phyloP scores from a whole-genome alignment of 257 asterid genomes.

The Scutellaria minor region DNA sequence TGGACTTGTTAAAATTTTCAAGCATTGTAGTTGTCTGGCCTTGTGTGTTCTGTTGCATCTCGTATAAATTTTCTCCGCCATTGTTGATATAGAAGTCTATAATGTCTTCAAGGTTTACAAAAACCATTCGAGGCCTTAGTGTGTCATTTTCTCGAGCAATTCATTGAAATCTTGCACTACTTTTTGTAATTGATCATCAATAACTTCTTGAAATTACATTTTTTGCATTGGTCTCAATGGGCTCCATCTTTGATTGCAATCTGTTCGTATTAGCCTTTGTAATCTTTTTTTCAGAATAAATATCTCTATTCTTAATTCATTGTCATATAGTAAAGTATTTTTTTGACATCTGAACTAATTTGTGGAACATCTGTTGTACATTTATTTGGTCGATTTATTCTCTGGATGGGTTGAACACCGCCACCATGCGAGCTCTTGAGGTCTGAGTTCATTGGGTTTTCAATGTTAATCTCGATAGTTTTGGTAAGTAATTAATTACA shows the following conservation, averaged over 20 bases:
- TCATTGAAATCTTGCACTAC: conserved; percentile 46
- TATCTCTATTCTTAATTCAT: not conserved
- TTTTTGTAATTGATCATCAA: conserved; percentile 32
- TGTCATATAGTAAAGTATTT: not conserved
- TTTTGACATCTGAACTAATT: too few relatives aligned
- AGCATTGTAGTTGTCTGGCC: conserved; percentile 23
- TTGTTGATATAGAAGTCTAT: conserved; percentile 42
- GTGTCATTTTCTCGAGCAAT: conserved; percentile 31
- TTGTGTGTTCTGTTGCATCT: conserved; percentile 24
- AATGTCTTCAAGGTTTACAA: conserved; percentile 39
- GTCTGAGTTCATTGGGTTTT: too few relatives aligned
- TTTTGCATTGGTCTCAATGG: conserved; percentile 28
- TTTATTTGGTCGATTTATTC: too few relatives aligned
- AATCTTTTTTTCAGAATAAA: not conserved
- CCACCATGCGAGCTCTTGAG: too few relatives aligned
- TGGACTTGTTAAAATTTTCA: conserved; percentile 39
- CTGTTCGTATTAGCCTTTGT: not conserved
- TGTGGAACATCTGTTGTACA: too few relatives aligned
- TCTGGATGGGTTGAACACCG: too few relatives aligned
- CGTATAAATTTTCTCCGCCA: conserved; percentile 19
- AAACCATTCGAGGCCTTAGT: conserved; percentile 12
- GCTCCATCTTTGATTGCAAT: conserved; percentile 40
- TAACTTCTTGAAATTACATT: conserved; percentile 29
- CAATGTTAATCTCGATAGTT: too few relatives aligned
- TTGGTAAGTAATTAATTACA: too few relatives aligned